Percentiles rank a stretch among this genome's conserved stretches.
These are phyloP conservation scores for Gonapodya prolifera DNA, from an alignment of 192 early-diverging fungal genomes.

Conservation along the genomic window DNA sequence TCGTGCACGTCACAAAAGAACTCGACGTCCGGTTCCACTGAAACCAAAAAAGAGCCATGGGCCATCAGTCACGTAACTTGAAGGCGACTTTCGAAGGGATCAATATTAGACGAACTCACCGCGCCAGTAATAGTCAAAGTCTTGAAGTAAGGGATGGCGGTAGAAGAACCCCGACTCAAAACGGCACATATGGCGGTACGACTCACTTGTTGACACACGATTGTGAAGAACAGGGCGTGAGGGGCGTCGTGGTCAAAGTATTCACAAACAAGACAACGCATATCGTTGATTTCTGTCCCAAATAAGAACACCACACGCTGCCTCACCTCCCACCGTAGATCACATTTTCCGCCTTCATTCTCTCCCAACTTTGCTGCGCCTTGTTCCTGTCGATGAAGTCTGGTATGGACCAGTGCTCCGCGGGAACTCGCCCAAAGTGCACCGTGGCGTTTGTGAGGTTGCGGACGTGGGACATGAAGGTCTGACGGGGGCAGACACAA, in stretches of 20 bases:
- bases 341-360: constrained; percentile 39
- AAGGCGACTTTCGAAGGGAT: too few relatives aligned
- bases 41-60: background rate
- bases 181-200: constrained; percentile 76
- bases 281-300: too few relatives aligned
- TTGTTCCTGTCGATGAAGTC: constrained; percentile 50
- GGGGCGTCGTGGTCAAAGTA: too few relatives aligned
- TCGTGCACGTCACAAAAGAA: constrained; percentile 70
- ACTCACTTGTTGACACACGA: too few relatives aligned
- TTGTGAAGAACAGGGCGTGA: too few relatives aligned
- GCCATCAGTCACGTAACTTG: too few relatives aligned
- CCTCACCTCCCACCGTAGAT: constrained; percentile 48
- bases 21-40: constrained; percentile 62
- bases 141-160: constrained; percentile 48
- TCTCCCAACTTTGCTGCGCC: constrained; percentile 34
- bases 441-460: constrained; percentile 8
- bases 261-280: too few relatives aligned
- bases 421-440: constrained; percentile 51
- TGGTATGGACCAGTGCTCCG: constrained; percentile 65
- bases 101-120: background rate
- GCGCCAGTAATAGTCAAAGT: constrained; percentile 75
- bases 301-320: too few relatives aligned
- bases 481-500: too few relatives aligned
- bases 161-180: constrained; percentile 58
- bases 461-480: background rate